Evolutionary conservation across 441 rosid genomes (phyloP).

Genomic region (Populus tomentosa): DNA sequence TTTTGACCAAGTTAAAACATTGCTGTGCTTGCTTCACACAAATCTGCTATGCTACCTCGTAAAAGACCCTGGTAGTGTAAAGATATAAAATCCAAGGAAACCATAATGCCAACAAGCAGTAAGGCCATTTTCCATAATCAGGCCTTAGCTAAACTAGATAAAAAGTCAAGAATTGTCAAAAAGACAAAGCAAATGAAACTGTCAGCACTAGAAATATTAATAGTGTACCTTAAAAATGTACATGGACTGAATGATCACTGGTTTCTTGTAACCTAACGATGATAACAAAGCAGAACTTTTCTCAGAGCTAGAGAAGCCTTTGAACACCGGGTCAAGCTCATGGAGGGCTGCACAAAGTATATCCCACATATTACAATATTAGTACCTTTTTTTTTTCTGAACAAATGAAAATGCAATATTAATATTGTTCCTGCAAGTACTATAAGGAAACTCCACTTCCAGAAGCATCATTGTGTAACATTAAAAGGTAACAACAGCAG

Average conservation of each 20-base stretch:
- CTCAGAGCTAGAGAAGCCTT: slow-evolving; percentile 57
- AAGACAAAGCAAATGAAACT: background rate
- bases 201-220: background rate
- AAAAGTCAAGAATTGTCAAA: background rate
- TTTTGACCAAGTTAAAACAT: background rate
- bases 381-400: background rate
- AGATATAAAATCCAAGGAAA: background rate
- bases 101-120: background rate
- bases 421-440: background rate
- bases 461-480: background rate
- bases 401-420: background rate
- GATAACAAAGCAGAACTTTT: slow-evolving; percentile 52
- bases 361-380: slow-evolving; percentile 2
- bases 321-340: slow-evolving; percentile 79
- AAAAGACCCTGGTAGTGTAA: background rate
- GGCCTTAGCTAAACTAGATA: background rate
- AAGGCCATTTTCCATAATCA: background rate
- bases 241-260: slow-evolving; percentile 81
- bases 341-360: slow-evolving; percentile 65
- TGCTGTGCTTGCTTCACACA: background rate
- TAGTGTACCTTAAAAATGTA: slow-evolving; percentile 81
- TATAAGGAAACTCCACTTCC: background rate
- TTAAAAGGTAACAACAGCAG: slow-evolving; percentile 1
- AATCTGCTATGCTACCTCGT: background rate
- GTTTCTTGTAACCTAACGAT: slow-evolving; percentile 79